phyloP scores from a whole-genome alignment of 1,139 yeast genomes.

The Yamadazyma atmosphaerica region DNA sequence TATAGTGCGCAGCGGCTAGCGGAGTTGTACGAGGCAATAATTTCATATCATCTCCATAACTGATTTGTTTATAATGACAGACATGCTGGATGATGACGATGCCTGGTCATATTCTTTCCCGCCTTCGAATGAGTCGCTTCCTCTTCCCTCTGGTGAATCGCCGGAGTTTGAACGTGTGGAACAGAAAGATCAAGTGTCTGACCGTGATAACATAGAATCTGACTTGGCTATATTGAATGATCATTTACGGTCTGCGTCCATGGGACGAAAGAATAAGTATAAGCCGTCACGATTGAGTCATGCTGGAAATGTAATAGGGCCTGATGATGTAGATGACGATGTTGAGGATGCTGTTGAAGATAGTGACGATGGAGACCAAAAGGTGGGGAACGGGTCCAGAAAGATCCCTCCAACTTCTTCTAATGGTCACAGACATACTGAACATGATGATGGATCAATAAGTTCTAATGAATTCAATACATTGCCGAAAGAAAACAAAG shows the following conservation, averaged over 20 bases:
- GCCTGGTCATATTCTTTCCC: slow-evolving; percentile 50
- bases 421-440: neutral
- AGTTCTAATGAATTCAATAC: neutral
- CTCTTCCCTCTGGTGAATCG: slow-evolving; percentile 4
- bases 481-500: neutral
- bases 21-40: too few species aligned
- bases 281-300: neutral
- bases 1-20: neutral
- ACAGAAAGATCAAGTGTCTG: neutral
- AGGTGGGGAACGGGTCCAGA: neutral
- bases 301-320: neutral
- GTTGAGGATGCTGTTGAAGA: neutral
- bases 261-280: neutral
- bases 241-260: slow-evolving; percentile 6
- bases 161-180: slow-evolving; percentile 2
- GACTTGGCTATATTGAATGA: slow-evolving; percentile 11
- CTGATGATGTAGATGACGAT: neutral
- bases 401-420: too few species aligned
- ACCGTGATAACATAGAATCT: neutral
- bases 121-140: slow-evolving; percentile 35
- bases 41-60: too few species aligned
- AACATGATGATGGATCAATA: neutral
- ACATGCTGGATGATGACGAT: slow-evolving; percentile 34
- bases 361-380: neutral
- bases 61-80: neutral